These are phyloP conservation scores for Ascochyta rabiei DNA, from an alignment of 2,329 filamentous ascomycete genomes.

Conservation along the genomic window DNA sequence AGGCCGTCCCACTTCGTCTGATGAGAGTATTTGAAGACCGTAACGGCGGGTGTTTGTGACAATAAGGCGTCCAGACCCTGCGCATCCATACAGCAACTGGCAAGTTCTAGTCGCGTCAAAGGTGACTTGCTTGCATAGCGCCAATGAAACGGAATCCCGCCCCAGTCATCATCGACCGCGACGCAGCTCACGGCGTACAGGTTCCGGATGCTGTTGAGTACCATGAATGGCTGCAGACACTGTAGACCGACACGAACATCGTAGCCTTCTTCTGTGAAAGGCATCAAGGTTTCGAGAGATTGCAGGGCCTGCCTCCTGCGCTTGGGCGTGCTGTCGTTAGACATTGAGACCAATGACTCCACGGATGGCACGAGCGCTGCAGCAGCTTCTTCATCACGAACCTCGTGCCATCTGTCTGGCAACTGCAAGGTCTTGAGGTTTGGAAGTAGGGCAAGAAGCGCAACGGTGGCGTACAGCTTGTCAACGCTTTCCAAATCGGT, in stretches of 20 bases:
- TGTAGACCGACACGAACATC: conserved; percentile 36
- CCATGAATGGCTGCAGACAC: conserved; percentile 38
- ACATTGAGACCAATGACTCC: conserved; percentile 23
- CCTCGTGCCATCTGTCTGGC: conserved; percentile 36
- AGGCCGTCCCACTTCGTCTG: conserved; percentile 43
- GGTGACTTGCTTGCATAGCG: conserved; percentile 26
- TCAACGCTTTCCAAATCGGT: conserved; percentile 19
- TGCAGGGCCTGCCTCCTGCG: conserved; percentile 23
- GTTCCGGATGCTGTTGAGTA: conserved; percentile 31
- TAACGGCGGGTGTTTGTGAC: conserved; percentile 32
- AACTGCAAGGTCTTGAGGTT: conserved; percentile 39
- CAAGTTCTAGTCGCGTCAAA: conserved; percentile 39
- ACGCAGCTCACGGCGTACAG: conserved; percentile 41
- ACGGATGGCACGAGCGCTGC: conserved; percentile 27
- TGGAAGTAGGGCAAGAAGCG: conserved; percentile 36
- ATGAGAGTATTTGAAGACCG: conserved; percentile 42
- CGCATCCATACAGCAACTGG: conserved; percentile 41
- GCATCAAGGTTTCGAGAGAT: conserved; percentile 36
- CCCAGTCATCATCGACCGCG: conserved; percentile 41
- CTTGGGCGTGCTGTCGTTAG: conserved; percentile 15
- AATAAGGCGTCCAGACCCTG: conserved; percentile 32
- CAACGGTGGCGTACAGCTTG: conserved; percentile 30
- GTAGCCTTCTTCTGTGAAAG: conserved; percentile 40
- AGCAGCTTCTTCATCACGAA: conserved; percentile 23
- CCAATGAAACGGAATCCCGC: conserved; percentile 39